Percentiles rank a stretch among this genome's conserved stretches.
These are phyloP conservation scores for Carex arenaria DNA, from an alignment of 202 grass and related monocot genomes.

Conservation along the genomic window DNA sequence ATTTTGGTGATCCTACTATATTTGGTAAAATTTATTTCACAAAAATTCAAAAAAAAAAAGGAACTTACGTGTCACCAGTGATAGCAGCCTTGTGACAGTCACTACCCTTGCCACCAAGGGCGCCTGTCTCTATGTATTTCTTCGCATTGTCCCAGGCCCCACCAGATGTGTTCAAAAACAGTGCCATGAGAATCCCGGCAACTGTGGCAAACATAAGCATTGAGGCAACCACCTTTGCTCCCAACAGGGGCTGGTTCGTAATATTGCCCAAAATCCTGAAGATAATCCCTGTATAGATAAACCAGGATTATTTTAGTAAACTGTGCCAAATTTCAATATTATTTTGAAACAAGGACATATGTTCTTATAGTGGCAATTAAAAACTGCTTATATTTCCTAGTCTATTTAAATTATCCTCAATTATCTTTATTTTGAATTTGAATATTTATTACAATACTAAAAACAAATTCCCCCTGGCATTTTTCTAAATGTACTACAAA, in stretches of 20 bases:
- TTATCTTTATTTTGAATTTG: neutral
- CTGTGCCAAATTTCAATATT: neutral
- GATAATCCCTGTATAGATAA: constrained; percentile 44
- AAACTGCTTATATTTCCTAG: neutral
- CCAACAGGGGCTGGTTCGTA: constrained; percentile 68
- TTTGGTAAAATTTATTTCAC: neutral
- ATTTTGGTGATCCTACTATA: too few relatives aligned
- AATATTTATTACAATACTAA: neutral
- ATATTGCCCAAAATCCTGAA: constrained; percentile 78
- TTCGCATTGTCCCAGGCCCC: constrained; percentile 99
- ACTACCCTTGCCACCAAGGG: constrained; percentile 93
- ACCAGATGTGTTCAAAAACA: constrained; percentile 95
- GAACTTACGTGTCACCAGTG: constrained; percentile 94
- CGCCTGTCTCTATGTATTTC: constrained; percentile 99
- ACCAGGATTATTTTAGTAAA: neutral
- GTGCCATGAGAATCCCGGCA: constrained; percentile 89
- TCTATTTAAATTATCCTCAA: neutral
- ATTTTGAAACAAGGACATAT: neutral
- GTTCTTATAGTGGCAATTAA: neutral
- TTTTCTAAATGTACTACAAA: neutral
- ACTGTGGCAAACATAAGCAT: constrained; percentile 98
- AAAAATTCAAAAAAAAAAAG: constrained; percentile 19
- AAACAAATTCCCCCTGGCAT: neutral
- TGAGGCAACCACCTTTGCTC: constrained; percentile 87
- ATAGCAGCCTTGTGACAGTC: constrained; percentile 89